Percentiles rank a stretch among this genome's conserved stretches.
These are phyloP conservation scores for Aspergillus bombycis DNA, from an alignment of 2,329 filamentous ascomycete genomes.

Conservation along the genomic window DNA sequence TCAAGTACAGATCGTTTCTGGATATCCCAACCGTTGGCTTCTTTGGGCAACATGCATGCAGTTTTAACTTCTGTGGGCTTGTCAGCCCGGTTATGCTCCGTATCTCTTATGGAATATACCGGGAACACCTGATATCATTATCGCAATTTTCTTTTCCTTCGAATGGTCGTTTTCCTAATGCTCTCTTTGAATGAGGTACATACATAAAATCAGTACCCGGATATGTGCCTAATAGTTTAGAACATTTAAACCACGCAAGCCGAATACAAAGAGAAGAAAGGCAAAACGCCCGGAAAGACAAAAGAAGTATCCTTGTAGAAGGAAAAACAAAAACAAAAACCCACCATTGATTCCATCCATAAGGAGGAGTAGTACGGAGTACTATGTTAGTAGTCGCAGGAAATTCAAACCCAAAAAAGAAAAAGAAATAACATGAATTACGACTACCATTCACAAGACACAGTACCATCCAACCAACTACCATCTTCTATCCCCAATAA, in stretches of 20 bases:
- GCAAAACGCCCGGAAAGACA: background rate
- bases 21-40: slow-evolving; percentile 12
- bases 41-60: slow-evolving; percentile 16
- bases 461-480: background rate
- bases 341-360: too few relatives aligned
- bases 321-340: too few relatives aligned
- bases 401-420: background rate
- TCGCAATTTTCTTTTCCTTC: background rate
- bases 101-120: background rate
- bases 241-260: background rate
- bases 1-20: background rate
- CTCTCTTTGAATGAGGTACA: background rate
- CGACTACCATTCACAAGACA: background rate
- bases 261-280: background rate
- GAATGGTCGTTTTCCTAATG: background rate
- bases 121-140: background rate
- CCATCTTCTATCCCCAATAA: background rate
- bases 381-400: background rate
- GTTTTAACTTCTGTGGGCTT: slow-evolving; percentile 2
- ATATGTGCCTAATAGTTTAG: background rate
- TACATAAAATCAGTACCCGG: background rate
- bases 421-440: background rate
- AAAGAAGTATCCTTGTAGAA: background rate
- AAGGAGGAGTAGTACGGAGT: too few relatives aligned
- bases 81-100: background rate